A percentile compares a stretch with the other conserved stretches of the same genome.
phyloP scores from a whole-genome alignment of 192 early-diverging fungal species.

The Entophlyctis luteolus region DNA sequence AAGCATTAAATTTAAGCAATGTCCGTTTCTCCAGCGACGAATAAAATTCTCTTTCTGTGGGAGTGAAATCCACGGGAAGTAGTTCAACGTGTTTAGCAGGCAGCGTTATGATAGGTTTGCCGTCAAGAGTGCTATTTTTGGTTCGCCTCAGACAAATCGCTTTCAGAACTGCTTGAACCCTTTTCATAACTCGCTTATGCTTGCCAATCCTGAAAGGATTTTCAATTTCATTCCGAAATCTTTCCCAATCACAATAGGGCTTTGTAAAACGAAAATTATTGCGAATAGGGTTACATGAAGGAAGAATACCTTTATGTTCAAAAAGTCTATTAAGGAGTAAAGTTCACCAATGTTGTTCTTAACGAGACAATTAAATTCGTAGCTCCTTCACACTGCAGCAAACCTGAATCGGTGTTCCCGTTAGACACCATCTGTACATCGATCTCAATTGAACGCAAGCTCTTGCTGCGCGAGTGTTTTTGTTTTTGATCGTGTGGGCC shows the following conservation, averaged over 20 bases:
- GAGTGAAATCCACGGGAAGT: slow-evolving; percentile 12
- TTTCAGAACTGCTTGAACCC: slow-evolving; percentile 58
- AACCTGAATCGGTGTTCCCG: slow-evolving; percentile 41
- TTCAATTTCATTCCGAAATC: slow-evolving; percentile 47
- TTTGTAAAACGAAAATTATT: neutral
- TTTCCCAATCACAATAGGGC: slow-evolving; percentile 34
- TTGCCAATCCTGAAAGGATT: slow-evolving; percentile 38
- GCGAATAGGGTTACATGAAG: neutral
- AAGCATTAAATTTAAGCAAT: slow-evolving; percentile 34
- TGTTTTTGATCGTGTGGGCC: slow-evolving; percentile 50
- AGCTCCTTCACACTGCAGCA: neutral
- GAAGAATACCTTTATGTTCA: slow-evolving; percentile 22
- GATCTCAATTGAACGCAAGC: slow-evolving; percentile 24
- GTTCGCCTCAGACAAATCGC: slow-evolving; percentile 59
- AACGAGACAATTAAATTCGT: neutral
- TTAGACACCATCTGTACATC: slow-evolving; percentile 43
- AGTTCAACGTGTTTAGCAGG: slow-evolving; percentile 34
- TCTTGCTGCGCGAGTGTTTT: slow-evolving; percentile 27
- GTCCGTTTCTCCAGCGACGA: slow-evolving; percentile 37
- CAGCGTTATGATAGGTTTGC: slow-evolving; percentile 60
- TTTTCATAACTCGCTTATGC: slow-evolving; percentile 41
- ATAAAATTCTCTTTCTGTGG: slow-evolving; percentile 60
- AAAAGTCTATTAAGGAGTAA: slow-evolving; percentile 37
- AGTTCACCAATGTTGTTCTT: slow-evolving; percentile 42
- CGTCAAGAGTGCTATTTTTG: slow-evolving; percentile 62